Evolutionary conservation across 257 asterid species (phyloP).

Genomic region (Capsicum rhomboideum): DNA sequence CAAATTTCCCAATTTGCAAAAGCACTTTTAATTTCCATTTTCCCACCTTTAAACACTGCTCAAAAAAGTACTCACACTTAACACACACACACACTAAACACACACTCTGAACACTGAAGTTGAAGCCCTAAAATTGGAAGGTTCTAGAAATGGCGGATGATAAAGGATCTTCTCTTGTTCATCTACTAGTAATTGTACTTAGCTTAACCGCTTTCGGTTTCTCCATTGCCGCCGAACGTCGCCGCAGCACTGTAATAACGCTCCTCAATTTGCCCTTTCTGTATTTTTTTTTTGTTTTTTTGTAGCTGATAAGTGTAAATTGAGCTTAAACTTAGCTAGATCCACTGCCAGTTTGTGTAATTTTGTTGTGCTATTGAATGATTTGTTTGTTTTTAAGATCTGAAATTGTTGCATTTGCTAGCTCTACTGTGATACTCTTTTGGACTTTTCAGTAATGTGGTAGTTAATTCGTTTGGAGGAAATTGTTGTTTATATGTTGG

Average conservation of each 20-base stretch:
- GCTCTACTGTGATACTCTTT: not conserved
- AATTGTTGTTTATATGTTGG: too few species aligned
- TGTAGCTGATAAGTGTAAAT: not conserved
- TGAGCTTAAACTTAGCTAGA: not conserved
- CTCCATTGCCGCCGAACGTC: constrained; percentile 90
- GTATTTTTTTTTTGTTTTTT: too few species aligned
- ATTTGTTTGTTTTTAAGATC: not conserved
- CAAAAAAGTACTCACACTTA: not conserved
- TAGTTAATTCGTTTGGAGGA: too few species aligned
- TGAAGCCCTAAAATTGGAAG: constrained; percentile 2
- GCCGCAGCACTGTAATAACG: constrained; percentile 63
- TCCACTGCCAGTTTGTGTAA: not conserved
- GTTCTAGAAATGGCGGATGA: constrained; percentile 34
- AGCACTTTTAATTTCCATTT: not conserved
- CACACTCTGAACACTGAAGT: not conserved
- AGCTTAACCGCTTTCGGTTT: constrained; percentile 89
- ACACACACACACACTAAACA: not conserved
- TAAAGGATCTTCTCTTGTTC: constrained; percentile 78
- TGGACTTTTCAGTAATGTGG: too few species aligned
- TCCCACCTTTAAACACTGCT: constrained; percentile 5
- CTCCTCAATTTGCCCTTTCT: not conserved
- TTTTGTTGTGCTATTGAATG: not conserved
- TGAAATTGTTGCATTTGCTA: not conserved
- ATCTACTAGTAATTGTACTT: constrained; percentile 59
- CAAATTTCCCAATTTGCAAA: not conserved